A percentile compares a stretch with the other conserved stretches of the same genome.
Evolutionary conservation across 805 yeast genomes (phyloP).

Genomic region (Tetrapisispora pingtungensis): DNA sequence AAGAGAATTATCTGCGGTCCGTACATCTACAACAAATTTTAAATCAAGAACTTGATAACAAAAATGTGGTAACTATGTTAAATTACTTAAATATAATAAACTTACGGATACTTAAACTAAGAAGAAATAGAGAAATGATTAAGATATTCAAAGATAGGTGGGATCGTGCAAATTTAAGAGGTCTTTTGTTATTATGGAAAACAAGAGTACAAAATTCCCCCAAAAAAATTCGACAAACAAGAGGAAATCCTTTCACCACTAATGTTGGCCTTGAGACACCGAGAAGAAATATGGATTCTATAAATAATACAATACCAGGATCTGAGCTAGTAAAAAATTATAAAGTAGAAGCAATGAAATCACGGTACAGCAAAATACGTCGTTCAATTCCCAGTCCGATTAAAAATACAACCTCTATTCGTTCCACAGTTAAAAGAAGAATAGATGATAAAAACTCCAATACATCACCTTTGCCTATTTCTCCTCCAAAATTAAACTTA

Average conservation of each 20-base stretch:
- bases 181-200: constrained; percentile 30
- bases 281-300: constrained; percentile 8
- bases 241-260: background rate
- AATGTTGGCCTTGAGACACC: constrained; percentile 13
- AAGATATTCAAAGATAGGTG: constrained; percentile 29
- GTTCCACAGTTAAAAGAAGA: constrained; percentile 4
- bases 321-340: constrained; percentile 29
- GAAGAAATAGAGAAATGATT: constrained; percentile 29
- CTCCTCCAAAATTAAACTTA: constrained; percentile 13
- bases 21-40: constrained; percentile 11
- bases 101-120: constrained; percentile 25
- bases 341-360: constrained; percentile 30
- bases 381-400: constrained; percentile 33
- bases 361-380: constrained; percentile 28
- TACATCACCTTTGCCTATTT: background rate
- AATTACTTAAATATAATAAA: constrained; percentile 29
- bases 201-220: constrained; percentile 10
- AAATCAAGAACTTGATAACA: constrained; percentile 17
- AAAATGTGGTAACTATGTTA: constrained; percentile 14
- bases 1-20: constrained; percentile 7
- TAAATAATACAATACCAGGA: constrained; percentile 27
- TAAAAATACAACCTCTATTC: constrained; percentile 6
- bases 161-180: constrained; percentile 33
- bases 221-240: constrained; percentile 1
- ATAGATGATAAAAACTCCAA: background rate